Percentiles rank a stretch among this genome's conserved stretches.
phyloP scores from a whole-genome alignment of 345 rosid species.

The Ceriops tagal region DNA sequence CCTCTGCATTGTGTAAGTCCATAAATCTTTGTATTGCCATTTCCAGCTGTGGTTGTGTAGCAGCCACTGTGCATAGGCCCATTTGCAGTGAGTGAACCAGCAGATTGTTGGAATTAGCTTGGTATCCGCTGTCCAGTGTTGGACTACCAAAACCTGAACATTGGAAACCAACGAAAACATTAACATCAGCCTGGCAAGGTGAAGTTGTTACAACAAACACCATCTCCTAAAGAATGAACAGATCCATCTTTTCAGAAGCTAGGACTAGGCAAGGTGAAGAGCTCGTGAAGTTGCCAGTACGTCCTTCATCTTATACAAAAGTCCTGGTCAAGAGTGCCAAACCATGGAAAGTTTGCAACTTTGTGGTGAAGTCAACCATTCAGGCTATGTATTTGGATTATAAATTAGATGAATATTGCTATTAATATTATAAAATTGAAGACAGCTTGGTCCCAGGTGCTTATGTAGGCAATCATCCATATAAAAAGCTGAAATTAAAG shows the following conservation, averaged over 20 bases:
- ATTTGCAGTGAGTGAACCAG: constrained; percentile 23
- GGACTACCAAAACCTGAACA: constrained; percentile 29
- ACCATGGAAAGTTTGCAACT: not conserved
- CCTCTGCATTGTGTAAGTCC: constrained; percentile 44
- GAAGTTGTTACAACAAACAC: constrained; percentile 13
- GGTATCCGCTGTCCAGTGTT: constrained; percentile 22
- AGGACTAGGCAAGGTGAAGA: not conserved
- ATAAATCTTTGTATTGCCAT: constrained; percentile 21
- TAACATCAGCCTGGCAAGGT: constrained; percentile 27
- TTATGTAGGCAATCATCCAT: not conserved
- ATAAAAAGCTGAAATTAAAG: not conserved
- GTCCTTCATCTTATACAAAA: not conserved
- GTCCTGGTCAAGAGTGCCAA: not conserved
- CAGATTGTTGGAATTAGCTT: constrained; percentile 24
- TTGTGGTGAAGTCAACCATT: constrained; percentile 8
- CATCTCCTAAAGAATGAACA: constrained; percentile 4
- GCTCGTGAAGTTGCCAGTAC: not conserved
- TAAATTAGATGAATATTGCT: not conserved
- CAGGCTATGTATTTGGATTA: not conserved
- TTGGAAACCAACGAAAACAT: constrained; percentile 15
- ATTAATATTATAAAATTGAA: not conserved
- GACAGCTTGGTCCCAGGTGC: not conserved
- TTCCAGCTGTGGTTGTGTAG: constrained; percentile 23
- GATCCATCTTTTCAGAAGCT: not conserved
- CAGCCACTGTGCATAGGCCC: constrained; percentile 29